Conservation (phyloP, 768 basidiomycete genomes). For the Pleurotus salmoneostramineus region DNA sequence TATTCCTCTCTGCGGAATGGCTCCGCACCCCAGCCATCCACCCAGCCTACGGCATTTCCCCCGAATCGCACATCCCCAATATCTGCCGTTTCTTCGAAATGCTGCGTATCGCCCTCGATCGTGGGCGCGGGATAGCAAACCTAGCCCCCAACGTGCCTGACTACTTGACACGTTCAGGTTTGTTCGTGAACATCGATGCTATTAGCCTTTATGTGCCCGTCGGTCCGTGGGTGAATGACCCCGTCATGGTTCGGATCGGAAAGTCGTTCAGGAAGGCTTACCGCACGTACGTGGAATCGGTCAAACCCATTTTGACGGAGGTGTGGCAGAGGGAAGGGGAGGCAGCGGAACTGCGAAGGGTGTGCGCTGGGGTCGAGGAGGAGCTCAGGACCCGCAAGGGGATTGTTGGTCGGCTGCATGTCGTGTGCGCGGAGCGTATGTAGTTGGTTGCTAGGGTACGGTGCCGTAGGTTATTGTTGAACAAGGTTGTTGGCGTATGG, state of each 20-base stretch:
- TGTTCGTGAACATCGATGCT: constrained; percentile 38
- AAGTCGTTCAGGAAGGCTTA: constrained; percentile 32
- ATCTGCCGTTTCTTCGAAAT: constrained; percentile 31
- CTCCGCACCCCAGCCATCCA: constrained; percentile 37
- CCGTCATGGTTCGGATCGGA: constrained; percentile 34
- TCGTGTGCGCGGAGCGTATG: constrained; percentile 36
- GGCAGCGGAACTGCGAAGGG: constrained; percentile 19
- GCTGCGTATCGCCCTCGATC: constrained; percentile 29
- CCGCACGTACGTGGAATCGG: constrained; percentile 40
- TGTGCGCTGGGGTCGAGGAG: constrained; percentile 36
- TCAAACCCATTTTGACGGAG: constrained; percentile 42
- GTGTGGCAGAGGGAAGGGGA: constrained; percentile 31
- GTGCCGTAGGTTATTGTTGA: too few relatives aligned
- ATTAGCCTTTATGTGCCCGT: constrained; percentile 43
- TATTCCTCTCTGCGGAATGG: constrained; percentile 68
- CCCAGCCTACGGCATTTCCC: constrained; percentile 20
- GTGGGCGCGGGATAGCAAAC: constrained; percentile 30
- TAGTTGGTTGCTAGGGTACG: not conserved
- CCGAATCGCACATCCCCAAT: constrained; percentile 35
- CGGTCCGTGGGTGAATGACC: constrained; percentile 46
- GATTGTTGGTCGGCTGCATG: constrained; percentile 43
- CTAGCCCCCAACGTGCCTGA: constrained; percentile 32
- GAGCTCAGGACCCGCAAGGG: constrained; percentile 47
- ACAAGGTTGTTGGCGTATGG: too few relatives aligned
- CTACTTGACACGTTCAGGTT: constrained; percentile 29